Percentiles rank a stretch among this genome's conserved stretches.
phyloP scores from a whole-genome alignment of 179 eudicot species.

The Corrigiola litoralis region DNA sequence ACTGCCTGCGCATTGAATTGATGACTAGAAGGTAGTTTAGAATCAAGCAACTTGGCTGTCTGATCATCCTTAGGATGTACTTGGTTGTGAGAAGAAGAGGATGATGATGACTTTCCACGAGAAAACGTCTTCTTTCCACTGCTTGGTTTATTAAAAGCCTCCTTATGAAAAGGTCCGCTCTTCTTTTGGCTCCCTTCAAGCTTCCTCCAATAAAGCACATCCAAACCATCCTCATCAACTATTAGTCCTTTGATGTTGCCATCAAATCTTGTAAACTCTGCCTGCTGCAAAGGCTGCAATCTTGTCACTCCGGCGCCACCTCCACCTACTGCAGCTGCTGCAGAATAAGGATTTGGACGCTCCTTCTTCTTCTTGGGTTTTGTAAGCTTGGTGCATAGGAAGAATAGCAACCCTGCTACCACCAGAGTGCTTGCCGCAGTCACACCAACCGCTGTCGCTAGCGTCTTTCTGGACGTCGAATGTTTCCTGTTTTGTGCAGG shows the following conservation, averaged over 20 bases:
- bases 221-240: slow-evolving; percentile 86
- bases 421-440: slow-evolving; percentile 66
- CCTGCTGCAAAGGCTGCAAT: slow-evolving; percentile 8
- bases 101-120: slow-evolving; percentile 33
- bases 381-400: slow-evolving; percentile 30
- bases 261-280: slow-evolving; percentile 42
- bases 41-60: slow-evolving; percentile 17
- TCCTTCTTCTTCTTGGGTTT: slow-evolving; percentile 14
- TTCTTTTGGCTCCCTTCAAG: slow-evolving; percentile 47
- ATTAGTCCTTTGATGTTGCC: slow-evolving; percentile 65
- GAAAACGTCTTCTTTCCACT: slow-evolving; percentile 5
- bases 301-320: slow-evolving; percentile 19
- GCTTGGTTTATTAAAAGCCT: slow-evolving; percentile 13
- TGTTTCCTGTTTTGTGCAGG: not conserved
- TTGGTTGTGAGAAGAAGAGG: slow-evolving; percentile 7
- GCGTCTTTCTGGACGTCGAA: slow-evolving; percentile 37
- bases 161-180: slow-evolving; percentile 33
- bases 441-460: slow-evolving; percentile 56
- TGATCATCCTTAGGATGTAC: slow-evolving; percentile 30
- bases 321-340: slow-evolving; percentile 22
- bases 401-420: slow-evolving; percentile 50
- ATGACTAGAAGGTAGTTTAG: slow-evolving; percentile 1
- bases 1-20: not conserved
- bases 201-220: slow-evolving; percentile 78
- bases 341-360: not conserved